Evolutionary conservation across 768 basidiomycete genomes (phyloP), one percentile per base, ranked within the genome.

Genomic region (Termitomyces sp.): DNA sequence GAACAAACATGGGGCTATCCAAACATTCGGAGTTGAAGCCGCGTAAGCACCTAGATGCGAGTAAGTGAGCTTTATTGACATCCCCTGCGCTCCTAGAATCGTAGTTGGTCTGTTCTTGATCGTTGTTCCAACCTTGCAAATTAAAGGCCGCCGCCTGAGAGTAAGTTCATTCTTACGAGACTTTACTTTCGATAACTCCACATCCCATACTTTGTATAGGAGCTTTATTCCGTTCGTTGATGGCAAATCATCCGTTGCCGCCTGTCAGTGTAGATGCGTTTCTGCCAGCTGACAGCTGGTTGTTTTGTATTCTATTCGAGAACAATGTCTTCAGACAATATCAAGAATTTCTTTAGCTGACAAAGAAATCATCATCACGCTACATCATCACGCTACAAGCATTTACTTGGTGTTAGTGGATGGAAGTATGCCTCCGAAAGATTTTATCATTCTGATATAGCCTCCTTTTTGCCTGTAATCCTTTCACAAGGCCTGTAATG

Each of bases 1-100:
- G 1, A 63, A 65, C 41, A 76, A 76, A 60, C 62, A 79, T 56
- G 83, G 83, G 24, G 79, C 83, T 1, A 66, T 83, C 33, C 79
- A 83, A 62, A 78, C 79, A 6, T 80, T 82, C 58, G 83, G 82
- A 11, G 72, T 72, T 35, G 83, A 85, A 63, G 81, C 80, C 26
- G 83, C 82, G 70, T 77, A 66, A 63, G 78, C 69, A 4, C 4
- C 18, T 33, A 51, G 1, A n/a, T 3, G 38, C 4, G 13, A 7
- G 8, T 3, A 0, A 9, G n/a, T n/a, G 40, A 38, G 8, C 26
- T 38, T 40, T 14, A 5, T 32, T 43, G 5, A 60, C 22, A 9
- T n/a, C 13, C 14, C 0, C 18, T 41, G 30, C 26, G 13, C 22
- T 44, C 5, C 1, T 51, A 79, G 78, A 1, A 76, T 83, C 56